A percentile compares a stretch with the other conserved stretches of the same genome.
These are phyloP conservation scores for Myxozyma monticola DNA, from an alignment of 805 yeast genomes.

Conservation along the genomic window DNA sequence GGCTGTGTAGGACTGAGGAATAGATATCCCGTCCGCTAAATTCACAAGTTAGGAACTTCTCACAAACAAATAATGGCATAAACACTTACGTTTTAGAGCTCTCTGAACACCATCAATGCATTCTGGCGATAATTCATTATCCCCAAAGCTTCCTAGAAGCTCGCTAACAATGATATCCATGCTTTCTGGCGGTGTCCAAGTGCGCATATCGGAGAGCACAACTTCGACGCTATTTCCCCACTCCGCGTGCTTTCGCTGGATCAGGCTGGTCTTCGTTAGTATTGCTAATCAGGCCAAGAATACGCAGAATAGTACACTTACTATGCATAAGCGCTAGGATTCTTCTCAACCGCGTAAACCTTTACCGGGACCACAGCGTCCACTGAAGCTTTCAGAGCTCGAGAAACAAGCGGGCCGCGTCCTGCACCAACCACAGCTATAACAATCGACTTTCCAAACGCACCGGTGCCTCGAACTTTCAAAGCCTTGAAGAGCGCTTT, in stretches of 20 bases:
- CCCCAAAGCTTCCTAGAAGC: conserved; percentile 86
- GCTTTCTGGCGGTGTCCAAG: conserved; percentile 45
- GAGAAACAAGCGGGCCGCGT: conserved; percentile 74
- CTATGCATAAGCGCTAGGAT: conserved; percentile 53
- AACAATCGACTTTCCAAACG: background rate
- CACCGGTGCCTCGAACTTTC: background rate
- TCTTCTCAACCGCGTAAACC: conserved; percentile 70
- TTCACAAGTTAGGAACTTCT: conserved; percentile 41
- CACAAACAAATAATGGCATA: conserved; percentile 48
- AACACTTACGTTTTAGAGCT: conserved; percentile 42
- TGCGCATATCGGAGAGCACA: conserved; percentile 59
- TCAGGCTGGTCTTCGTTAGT: conserved; percentile 38
- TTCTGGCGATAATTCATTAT: conserved; percentile 88
- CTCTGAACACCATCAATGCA: conserved; percentile 53
- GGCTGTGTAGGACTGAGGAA: conserved; percentile 61
- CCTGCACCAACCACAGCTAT: conserved; percentile 84
- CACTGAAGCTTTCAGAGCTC: conserved; percentile 47
- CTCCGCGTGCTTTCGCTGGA: conserved; percentile 47
- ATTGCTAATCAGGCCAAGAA: background rate
- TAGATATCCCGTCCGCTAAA: conserved; percentile 50
- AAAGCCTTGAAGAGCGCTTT: conserved; percentile 59
- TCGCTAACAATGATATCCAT: conserved; percentile 74
- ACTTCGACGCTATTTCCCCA: conserved; percentile 60
- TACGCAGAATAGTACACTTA: background rate
- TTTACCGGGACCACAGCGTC: conserved; percentile 32